phyloP scores from a whole-genome alignment of 495 filamentous ascomycete species.

The Podospora appendiculata region DNA sequence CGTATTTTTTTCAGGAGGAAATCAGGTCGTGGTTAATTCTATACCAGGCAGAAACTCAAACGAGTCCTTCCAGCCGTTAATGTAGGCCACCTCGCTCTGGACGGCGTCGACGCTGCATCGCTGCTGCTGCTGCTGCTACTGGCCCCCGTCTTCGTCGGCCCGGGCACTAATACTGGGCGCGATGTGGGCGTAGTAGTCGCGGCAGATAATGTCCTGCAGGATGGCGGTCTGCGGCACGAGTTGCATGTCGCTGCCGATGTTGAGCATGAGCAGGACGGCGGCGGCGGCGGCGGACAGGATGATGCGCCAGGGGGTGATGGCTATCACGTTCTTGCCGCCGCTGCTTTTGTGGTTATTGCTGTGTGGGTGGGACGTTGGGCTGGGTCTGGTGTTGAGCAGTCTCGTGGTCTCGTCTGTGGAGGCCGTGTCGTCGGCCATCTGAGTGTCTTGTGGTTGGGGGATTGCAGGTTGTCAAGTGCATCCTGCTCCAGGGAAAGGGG shows the following conservation, averaged over 20 bases:
- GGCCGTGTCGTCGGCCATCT: too few relatives aligned
- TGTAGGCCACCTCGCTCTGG: slow-evolving; percentile 34
- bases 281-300: slow-evolving; percentile 7
- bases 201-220: slow-evolving; percentile 34
- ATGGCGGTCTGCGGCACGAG: slow-evolving; percentile 29
- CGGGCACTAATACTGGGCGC: too few relatives aligned
- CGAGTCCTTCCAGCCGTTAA: slow-evolving; percentile 35
- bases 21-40: slow-evolving; percentile 22
- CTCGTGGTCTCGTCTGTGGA: too few relatives aligned
- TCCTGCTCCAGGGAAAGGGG: too few relatives aligned
- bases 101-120: slow-evolving; percentile 33
- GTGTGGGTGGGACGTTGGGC: too few relatives aligned
- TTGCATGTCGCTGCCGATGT: slow-evolving; percentile 24
- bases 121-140: background rate
- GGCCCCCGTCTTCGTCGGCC: too few relatives aligned
- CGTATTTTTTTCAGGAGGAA: background rate
- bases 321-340: too few relatives aligned
- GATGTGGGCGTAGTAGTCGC: slow-evolving; percentile 18
- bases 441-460: too few relatives aligned
- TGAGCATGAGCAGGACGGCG: slow-evolving; percentile 8
- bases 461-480: too few relatives aligned
- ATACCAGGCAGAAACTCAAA: slow-evolving; percentile 33
- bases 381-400: too few relatives aligned
- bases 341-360: too few relatives aligned
- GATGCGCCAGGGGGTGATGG: too few relatives aligned